Conservation (phyloP, 148 eudicot genomes). For the Vaccinium macrocarpon region DNA sequence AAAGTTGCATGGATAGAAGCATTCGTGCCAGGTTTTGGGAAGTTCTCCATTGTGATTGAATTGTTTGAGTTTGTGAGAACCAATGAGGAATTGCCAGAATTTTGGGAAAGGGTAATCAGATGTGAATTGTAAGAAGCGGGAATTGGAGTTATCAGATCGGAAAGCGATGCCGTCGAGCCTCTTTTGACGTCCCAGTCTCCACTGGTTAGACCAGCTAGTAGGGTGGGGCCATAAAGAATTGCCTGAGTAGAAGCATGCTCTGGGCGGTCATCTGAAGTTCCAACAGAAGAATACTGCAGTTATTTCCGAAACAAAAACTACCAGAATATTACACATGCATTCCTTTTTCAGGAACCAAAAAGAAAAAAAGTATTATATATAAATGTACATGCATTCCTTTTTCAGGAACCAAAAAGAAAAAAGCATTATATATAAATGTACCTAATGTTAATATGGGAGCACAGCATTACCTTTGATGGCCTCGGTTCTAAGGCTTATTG, state of each 20-base stretch:
- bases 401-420: too few species aligned
- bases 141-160: constrained; percentile 63
- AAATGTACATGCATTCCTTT: too few species aligned
- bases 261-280: constrained; percentile 74
- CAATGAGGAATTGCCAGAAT: constrained; percentile 26
- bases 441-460: not conserved
- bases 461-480: constrained; percentile 56
- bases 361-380: not conserved
- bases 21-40: constrained; percentile 46
- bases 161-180: constrained; percentile 25
- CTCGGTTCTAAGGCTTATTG: constrained; percentile 59
- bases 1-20: constrained; percentile 55
- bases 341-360: too few species aligned
- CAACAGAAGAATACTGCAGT: not conserved
- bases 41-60: constrained; percentile 37
- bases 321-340: not conserved
- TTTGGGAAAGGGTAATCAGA: constrained; percentile 58
- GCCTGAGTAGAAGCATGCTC: constrained; percentile 60
- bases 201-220: constrained; percentile 64
- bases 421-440: not conserved
- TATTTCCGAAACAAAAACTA: not conserved
- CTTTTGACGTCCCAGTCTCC: constrained; percentile 67
- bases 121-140: constrained; percentile 52
- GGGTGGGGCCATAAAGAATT: constrained; percentile 79
- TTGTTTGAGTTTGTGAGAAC: constrained; percentile 36